Conservation (phyloP, 805 yeast species). For the Metschnikowia lochheadii region DNA sequence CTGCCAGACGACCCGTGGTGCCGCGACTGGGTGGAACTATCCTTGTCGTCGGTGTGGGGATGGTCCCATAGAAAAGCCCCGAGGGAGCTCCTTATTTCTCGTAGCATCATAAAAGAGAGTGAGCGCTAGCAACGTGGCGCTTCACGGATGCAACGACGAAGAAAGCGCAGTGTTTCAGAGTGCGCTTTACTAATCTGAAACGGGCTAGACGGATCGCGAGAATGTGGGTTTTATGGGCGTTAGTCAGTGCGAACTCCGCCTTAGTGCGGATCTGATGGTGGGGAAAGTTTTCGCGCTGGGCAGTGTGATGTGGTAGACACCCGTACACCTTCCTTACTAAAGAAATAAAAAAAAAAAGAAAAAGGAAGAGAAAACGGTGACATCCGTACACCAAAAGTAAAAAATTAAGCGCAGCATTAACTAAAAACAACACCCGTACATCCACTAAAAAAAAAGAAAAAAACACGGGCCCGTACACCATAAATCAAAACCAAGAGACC, state of each 20-base stretch:
- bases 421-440: too few relatives aligned
- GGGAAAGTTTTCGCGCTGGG: conserved; percentile 6
- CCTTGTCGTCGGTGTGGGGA: conserved; percentile 32
- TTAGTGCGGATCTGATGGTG: conserved; percentile 3
- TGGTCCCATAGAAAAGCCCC: conserved; percentile 32
- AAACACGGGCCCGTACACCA: too few relatives aligned
- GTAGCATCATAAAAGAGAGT: conserved; percentile 6
- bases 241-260: background rate
- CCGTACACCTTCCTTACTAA: background rate
- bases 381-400: too few relatives aligned
- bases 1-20: conserved; percentile 51
- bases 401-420: too few relatives aligned
- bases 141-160: background rate
- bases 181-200: too few relatives aligned
- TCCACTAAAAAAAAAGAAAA: too few relatives aligned
- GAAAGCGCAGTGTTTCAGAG: too few relatives aligned
- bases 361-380: too few relatives aligned
- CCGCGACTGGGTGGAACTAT: conserved; percentile 32
- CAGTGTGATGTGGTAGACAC: background rate
- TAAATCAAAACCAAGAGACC: too few relatives aligned
- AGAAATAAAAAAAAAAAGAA: too few relatives aligned
- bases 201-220: background rate
- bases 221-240: background rate
- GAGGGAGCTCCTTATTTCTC: conserved; percentile 8
- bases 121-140: background rate